Evolutionary conservation across 768 basidiomycete genomes (phyloP), one percentile per base, ranked within the genome.

Genomic region (Favolaschia claudopus): DNA sequence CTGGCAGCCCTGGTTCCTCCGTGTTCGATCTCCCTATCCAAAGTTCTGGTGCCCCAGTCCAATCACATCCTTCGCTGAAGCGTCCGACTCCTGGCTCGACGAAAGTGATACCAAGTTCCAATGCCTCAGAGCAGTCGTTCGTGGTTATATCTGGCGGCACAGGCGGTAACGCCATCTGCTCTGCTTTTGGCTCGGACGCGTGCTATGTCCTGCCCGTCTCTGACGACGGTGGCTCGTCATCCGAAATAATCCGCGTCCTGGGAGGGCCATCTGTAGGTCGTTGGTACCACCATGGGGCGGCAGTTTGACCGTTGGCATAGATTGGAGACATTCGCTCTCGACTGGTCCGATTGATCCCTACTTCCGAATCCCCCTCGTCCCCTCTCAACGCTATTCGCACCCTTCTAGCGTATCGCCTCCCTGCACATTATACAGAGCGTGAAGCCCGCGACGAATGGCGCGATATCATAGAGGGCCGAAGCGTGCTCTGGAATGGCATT

Each of bases 181-280:
- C 90, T 36, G 93, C 94, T 3, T 97, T 98, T 69, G 82, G 81
- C 3, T 74, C 80, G 17, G 68, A 80, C 59, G 88, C 91, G 22
- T 89, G 86, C 68, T 94, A 95, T 68, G 88, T 95, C 24, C 79
- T 98, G 31, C 96, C 96, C 6, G 93, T 98, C 29, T 96, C 94
- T 7, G 96, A 98, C 70, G 95, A 98, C 71, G 96, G 96, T 1
- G 96, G 96, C 39, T 95, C 93, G 4, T 96, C 95, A 3, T 92
- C 92, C 63, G 95, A 97, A 79, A 96, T 96, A 49, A 92, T 95
- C 48, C 87, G 95, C 45, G 93, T 95, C 22, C 80, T 98, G 50
- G 92, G 91, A 17, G 92, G 92, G 3, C 91, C 31, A 85, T 95
- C 67, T 91, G 92, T 91, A 66, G 56, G 68, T 45, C 37, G 19